Percentiles rank a stretch among this genome's conserved stretches.
Conservation (phyloP, 441 rosid genomes). For the Jatropha podagrica region DNA sequence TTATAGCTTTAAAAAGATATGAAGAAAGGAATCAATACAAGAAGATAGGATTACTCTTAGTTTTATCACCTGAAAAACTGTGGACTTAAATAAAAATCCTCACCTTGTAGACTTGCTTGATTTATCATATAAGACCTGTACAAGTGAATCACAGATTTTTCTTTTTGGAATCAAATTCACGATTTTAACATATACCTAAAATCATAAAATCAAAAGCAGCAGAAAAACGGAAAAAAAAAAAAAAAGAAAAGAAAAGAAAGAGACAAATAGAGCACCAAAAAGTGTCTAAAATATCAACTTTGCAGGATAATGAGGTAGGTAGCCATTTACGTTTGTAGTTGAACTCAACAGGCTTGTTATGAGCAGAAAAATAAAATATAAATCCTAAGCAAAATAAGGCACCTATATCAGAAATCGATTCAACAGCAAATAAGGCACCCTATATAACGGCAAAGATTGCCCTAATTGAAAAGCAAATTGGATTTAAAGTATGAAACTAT, state of each 20-base stretch:
- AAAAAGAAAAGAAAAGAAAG: no score
- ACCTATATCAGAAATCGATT: background rate
- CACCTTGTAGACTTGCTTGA: slow-evolving; percentile 37
- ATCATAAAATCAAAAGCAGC: background rate
- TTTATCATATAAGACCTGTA: slow-evolving; percentile 35
- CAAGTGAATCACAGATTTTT: slow-evolving; percentile 19
- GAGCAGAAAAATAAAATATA: background rate
- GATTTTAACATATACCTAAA: background rate
- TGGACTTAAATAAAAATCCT: slow-evolving; percentile 10
- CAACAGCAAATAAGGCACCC: background rate
- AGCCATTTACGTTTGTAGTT: background rate
- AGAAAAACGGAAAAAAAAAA: background rate
- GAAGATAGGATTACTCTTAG: background rate
- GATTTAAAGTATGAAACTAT: background rate
- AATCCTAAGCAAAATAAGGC: background rate
- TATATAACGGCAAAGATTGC: background rate
- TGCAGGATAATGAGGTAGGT: background rate
- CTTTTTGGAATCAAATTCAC: slow-evolving; percentile 3
- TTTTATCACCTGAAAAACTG: background rate
- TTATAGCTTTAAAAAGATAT: slow-evolving; percentile 17
- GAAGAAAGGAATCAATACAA: slow-evolving; percentile 14
- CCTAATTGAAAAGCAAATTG: background rate
- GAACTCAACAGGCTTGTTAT: background rate
- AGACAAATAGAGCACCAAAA: background rate
- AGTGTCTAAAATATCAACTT: background rate